These are phyloP conservation scores for Cryptococcus neoformans DNA, from an alignment of 1,284 basidiomycete genomes.

Conservation along the genomic window DNA sequence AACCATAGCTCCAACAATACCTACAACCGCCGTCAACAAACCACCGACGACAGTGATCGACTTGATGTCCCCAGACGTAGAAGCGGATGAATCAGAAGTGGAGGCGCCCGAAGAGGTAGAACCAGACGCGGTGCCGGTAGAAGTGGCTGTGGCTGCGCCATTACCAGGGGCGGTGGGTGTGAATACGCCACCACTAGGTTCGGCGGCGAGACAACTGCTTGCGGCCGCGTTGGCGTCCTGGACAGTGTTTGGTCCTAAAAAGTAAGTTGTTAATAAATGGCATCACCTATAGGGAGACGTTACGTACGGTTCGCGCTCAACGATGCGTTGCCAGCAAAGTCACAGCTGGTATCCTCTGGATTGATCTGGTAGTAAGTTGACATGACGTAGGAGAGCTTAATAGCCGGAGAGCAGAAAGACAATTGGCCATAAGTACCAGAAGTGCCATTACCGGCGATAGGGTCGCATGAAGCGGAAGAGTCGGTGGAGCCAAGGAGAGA, in stretches of 20 bases:
- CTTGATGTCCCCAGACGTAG: no score
- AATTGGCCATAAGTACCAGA: slow-evolving; percentile 72
- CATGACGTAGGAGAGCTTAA: slow-evolving; percentile 80
- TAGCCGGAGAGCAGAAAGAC: slow-evolving; percentile 63
- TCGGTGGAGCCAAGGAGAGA: slow-evolving; percentile 62
- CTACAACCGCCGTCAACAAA: no score
- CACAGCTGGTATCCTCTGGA: slow-evolving; percentile 56
- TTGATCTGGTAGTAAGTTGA: slow-evolving; percentile 71
- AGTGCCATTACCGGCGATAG: slow-evolving; percentile 69
- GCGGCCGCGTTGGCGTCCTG: slow-evolving; percentile 62
- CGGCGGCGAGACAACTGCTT: slow-evolving; percentile 63
- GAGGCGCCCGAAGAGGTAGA: not conserved
- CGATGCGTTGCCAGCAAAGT: slow-evolving; percentile 79
- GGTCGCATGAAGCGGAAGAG: slow-evolving; percentile 57
- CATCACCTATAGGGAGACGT: not conserved
- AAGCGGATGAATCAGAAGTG: not conserved
- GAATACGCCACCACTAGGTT: slow-evolving; percentile 62
- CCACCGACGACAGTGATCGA: no score
- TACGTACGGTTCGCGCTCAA: slow-evolving; percentile 52
- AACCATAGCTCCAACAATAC: no score
- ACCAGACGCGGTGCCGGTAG: not conserved
- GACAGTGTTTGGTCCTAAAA: slow-evolving; percentile 54
- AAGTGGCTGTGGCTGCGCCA: not conserved
- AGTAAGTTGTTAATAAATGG: no score
- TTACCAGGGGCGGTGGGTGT: slow-evolving; percentile 38